Conservation (phyloP, 2,329 filamentous ascomycete species). For the Pseudopithomyces maydicus region DNA sequence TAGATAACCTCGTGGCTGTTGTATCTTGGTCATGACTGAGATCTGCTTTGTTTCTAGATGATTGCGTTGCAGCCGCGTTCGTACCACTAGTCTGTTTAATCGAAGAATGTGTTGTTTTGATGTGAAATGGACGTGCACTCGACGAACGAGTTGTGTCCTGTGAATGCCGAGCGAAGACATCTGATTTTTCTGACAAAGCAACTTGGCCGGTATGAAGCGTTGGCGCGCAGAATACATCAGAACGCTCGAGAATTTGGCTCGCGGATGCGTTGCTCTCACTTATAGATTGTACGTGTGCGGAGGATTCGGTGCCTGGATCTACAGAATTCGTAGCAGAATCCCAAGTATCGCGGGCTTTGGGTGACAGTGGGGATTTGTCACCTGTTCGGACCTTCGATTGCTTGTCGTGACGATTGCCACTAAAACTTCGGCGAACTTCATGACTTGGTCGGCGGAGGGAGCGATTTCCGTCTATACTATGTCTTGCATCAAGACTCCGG, state of each 20-base stretch:
- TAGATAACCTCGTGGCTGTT: slow-evolving; percentile 38
- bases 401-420: slow-evolving; percentile 60
- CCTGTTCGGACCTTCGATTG: slow-evolving; percentile 55
- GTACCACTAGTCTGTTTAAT: slow-evolving; percentile 18
- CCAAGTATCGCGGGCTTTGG: slow-evolving; percentile 65
- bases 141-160: slow-evolving; percentile 46
- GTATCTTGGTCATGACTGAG: slow-evolving; percentile 35
- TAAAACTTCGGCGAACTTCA: slow-evolving; percentile 64
- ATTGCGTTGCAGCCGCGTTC: slow-evolving; percentile 8
- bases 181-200: slow-evolving; percentile 28
- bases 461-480: slow-evolving; percentile 51
- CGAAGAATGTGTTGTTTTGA: slow-evolving; percentile 16
- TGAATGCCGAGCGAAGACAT: slow-evolving; percentile 33
- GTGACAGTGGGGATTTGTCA: slow-evolving; percentile 55
- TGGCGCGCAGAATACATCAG: slow-evolving; percentile 85
- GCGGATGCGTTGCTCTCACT: slow-evolving; percentile 80
- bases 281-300: slow-evolving; percentile 62
- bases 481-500: slow-evolving; percentile 48
- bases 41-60: slow-evolving; percentile 21
- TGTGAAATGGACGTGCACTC: slow-evolving; percentile 21
- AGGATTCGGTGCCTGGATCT: slow-evolving; percentile 75
- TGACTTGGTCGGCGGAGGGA: slow-evolving; percentile 55
- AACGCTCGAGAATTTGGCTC: slow-evolving; percentile 86
- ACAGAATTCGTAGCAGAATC: slow-evolving; percentile 78
- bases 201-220: slow-evolving; percentile 56